A percentile compares a stretch with the other conserved stretches of the same genome.
These are phyloP conservation scores for Calonectria ilicicola DNA, from an alignment of 2,329 filamentous ascomycete genomes.

Conservation along the genomic window DNA sequence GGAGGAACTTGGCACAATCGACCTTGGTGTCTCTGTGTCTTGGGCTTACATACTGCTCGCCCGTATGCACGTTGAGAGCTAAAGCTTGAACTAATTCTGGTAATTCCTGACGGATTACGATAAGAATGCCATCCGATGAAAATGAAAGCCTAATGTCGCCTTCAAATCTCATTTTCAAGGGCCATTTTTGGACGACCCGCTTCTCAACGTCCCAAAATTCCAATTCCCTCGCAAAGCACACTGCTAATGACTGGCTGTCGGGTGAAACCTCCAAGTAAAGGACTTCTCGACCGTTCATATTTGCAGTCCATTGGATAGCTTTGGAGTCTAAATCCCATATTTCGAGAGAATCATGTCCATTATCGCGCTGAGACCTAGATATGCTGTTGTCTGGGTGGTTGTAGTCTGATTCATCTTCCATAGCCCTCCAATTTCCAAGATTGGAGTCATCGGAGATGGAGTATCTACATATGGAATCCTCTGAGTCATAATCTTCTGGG, in stretches of 20 bases:
- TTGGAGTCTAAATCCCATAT: neutral
- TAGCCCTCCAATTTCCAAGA: too few relatives aligned
- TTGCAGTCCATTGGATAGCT: neutral
- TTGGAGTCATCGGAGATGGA: too few relatives aligned
- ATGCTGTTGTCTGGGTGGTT: too few relatives aligned
- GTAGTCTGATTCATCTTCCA: too few relatives aligned
- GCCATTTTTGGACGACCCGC: neutral
- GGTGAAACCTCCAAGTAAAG: neutral
- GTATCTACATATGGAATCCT: neutral
- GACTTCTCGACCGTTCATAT: neutral
- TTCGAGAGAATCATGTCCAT: neutral
- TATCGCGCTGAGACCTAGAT: too few relatives aligned
- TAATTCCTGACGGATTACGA: neutral
- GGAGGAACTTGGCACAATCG: neutral
- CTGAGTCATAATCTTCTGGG: too few relatives aligned
- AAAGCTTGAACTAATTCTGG: neutral
- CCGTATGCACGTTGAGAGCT: neutral
- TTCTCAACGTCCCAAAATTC: neutral
- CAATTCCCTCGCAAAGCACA: neutral
- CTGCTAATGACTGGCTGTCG: neutral
- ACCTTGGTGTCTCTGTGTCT: neutral
- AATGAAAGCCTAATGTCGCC: neutral
- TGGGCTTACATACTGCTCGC: neutral
- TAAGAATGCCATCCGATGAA: neutral
- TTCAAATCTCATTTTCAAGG: neutral